Base-by-base conservation (phyloP, 371 early-diverging fungal genomes). In the Zychaea mexicana region DNA sequence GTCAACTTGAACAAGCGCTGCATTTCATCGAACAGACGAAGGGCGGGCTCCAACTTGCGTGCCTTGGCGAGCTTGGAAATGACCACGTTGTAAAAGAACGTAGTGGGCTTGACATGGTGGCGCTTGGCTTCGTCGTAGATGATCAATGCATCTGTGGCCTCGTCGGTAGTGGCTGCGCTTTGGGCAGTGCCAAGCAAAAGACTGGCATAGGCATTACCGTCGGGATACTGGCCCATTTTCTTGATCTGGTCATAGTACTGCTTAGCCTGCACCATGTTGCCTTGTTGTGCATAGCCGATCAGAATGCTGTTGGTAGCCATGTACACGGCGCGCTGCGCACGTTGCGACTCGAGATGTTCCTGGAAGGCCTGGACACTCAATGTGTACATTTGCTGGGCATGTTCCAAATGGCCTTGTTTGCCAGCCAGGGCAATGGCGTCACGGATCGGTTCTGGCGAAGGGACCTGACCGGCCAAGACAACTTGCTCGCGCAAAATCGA, bases 1-100 rank as follows among this genome's bases (percentile, higher is more conserved):
- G 73, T 74, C 47, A 88, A 73, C 49, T 74, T 71, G 52, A 77
- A 78, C 2, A 71, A 57, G 39, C 74, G 75, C 31, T 65, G 65
- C 88, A 88, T 88, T 33, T 88, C 88, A n/a, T 85, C 84, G 65
- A 82, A 88, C 7, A 86, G 68, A 17, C 79, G 75, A 57, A 85
- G 67, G 7, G 84, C 88, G 13, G 71, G 57, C 21, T 88, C 88
- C 19, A 82, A 68, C 63, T 85, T 88, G 66, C 86, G 88, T 7
- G 86, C 88, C 65, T 85, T 84, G 59, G 86, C 85, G 31, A 88
- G 65, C 63, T 85, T 86, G 62, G 85, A 85, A 22, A 88, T 86
- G 22, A 88, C 74, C 15, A 88, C 88, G 53, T 88, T 88, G 67
- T 85, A 88, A 57, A 88, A 85, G 59, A 85, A 88, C 36, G 85